These are phyloP conservation scores for Citrullus amarus DNA, from an alignment of 306 rosid species.

Conservation along the genomic window DNA sequence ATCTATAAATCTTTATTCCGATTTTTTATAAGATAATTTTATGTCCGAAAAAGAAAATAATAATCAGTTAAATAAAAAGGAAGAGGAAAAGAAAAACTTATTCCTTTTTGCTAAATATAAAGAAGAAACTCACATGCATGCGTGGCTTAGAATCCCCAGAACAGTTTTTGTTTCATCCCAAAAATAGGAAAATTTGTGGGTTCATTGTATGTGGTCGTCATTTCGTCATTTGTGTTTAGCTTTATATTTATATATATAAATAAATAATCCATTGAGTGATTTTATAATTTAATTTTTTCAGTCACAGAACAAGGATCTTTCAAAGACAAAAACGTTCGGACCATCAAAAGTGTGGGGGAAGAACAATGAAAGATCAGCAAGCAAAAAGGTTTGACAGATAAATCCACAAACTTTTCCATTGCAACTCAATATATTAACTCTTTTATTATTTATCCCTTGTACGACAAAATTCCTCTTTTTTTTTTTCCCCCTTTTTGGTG, in stretches of 20 bases:
- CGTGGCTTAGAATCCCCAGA: neutral
- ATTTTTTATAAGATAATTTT: no score
- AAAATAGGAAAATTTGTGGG: neutral
- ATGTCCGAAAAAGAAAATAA: no score
- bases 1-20: no score
- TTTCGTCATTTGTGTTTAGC: neutral
- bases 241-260: neutral
- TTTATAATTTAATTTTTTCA: neutral
- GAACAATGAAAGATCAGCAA: neutral
- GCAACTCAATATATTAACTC: no score
- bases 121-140: neutral
- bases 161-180: neutral
- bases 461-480: neutral
- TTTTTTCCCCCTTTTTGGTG: neutral
- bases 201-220: neutral
- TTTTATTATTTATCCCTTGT: no score
- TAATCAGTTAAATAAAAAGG: no score
- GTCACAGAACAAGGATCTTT: neutral
- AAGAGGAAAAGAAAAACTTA: no score
- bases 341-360: neutral
- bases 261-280: neutral
- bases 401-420: neutral
- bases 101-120: neutral
- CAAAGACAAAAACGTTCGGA: neutral
- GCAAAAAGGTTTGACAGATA: neutral